Evolutionary conservation across 2,329 filamentous ascomycete genomes (phyloP).

Genomic region (Alternaria rosae): DNA sequence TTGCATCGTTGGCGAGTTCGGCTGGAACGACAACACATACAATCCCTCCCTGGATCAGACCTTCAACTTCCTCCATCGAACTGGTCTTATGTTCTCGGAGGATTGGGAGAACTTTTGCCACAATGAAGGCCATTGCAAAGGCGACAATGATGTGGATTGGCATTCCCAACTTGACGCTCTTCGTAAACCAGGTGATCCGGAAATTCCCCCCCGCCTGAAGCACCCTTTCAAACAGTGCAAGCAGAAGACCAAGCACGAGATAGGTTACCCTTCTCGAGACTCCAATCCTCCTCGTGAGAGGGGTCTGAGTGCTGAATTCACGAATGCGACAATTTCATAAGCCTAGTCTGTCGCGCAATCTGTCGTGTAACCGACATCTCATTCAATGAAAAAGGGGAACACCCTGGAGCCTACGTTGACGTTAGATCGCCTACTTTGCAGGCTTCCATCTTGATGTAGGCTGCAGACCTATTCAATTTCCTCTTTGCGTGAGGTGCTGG

Average conservation of each 20-base stretch:
- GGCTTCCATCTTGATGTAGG: neutral
- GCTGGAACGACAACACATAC: conserved; percentile 11
- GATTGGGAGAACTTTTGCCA: conserved; percentile 18
- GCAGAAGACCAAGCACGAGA: neutral
- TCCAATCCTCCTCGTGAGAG: neutral
- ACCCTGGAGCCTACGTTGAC: neutral
- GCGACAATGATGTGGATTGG: neutral
- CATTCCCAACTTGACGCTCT: neutral
- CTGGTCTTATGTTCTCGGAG: conserved; percentile 11
- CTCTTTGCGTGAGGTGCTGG: neutral
- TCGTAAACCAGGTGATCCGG: neutral
- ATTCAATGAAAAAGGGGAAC: neutral
- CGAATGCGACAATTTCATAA: neutral
- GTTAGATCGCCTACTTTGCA: neutral
- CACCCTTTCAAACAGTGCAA: neutral
- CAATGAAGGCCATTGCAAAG: neutral
- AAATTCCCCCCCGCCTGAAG: neutral
- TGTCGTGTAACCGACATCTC: no score
- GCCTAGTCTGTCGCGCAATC: neutral
- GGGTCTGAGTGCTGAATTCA: neutral
- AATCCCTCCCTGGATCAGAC: conserved; percentile 8
- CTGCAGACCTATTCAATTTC: neutral
- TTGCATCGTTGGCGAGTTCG: conserved; percentile 29
- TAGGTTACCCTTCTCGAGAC: neutral
- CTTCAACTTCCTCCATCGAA: conserved; percentile 2